Base-by-base conservation (phyloP, 2,329 filamentous ascomycete genomes). In the Fusarium duplospermum region DNA sequence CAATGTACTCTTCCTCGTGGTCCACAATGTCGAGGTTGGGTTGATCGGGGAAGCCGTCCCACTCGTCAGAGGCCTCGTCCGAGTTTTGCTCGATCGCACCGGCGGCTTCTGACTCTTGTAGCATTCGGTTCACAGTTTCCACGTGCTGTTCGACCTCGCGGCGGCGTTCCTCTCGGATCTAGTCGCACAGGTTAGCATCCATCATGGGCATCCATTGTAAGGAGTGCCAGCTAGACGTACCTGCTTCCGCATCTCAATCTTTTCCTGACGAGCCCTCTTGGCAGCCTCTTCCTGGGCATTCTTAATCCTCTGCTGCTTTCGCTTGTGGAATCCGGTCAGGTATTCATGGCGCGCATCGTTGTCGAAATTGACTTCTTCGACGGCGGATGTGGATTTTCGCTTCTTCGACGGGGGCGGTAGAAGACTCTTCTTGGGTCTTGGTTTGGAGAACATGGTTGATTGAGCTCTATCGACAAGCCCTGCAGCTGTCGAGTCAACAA, bases 251-350 rank as follows among this genome's bases (percentile, higher is more conserved):
- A 93, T 86, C 67, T 89, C 86, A 66, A 95, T 89, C 80, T 89
- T 93, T 81, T 98, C 95, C 79, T 95, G 90, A 59, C 92, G 91
- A 57, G 92, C 94, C 80, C 89, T 91, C 83, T 94, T 93, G 54
- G 90, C 91, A 4, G 94, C 94, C 76, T 93, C 88, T 76, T 96
- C 94, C 80, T 96, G 93, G 2, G 96, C 96, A 82, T 92, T 87
- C 85, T 97, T 97, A 75, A 92, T 91, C 40, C 96, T 90, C 82
- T 94, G 93, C 62, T 93, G 85, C 83, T 98, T 98, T 83, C 96
- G 93, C 88, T 98, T 99, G 86, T 96, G 95, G 84, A 99, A 99
- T 4, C 96, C 96, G 0, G 95, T 98, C 67, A 99, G 88, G 81
- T 94, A 99, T 80, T 98, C 95, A 74, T 93, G 86, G 74, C 96